A percentile compares a stretch with the other conserved stretches of the same genome.
Conservation (phyloP, 345 rosid genomes). For the Eucalyptus victrix region DNA sequence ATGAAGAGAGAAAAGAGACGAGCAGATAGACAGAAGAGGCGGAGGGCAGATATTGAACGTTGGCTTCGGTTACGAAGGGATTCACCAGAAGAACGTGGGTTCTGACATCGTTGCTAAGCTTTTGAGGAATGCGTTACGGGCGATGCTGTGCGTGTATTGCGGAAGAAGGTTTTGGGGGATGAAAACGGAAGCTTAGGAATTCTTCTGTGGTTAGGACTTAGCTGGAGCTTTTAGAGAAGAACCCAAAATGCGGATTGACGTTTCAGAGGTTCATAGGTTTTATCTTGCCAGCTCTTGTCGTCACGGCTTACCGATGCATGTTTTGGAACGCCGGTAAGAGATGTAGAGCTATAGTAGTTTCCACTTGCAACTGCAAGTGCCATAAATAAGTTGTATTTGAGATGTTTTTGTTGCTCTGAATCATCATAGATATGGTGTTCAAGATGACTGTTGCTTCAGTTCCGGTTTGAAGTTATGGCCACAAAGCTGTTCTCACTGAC, state of each 20-base stretch:
- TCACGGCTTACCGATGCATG: neutral
- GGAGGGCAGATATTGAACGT: neutral
- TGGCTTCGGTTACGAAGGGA: neutral
- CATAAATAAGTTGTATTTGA: neutral
- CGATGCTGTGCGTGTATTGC: neutral
- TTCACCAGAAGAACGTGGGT: neutral
- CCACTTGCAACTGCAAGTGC: neutral
- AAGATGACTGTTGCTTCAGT: neutral
- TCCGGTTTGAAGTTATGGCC: neutral
- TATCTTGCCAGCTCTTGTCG: neutral
- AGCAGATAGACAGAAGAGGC: neutral
- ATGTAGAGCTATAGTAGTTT: neutral
- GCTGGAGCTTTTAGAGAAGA: neutral
- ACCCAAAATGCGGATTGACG: neutral
- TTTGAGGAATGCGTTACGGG: neutral
- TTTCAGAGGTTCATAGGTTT: neutral
- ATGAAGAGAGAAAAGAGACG: neutral
- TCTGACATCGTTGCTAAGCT: neutral
- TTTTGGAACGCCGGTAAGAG: neutral
- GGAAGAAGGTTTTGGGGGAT: neutral
- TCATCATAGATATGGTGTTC: neutral
- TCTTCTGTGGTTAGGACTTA: neutral
- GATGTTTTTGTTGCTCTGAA: neutral
- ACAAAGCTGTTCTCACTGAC: conserved; percentile 16
- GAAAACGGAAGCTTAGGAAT: neutral